Base-by-base conservation (phyloP, 805 yeast species). In the Candida silvicultrix region DNA sequence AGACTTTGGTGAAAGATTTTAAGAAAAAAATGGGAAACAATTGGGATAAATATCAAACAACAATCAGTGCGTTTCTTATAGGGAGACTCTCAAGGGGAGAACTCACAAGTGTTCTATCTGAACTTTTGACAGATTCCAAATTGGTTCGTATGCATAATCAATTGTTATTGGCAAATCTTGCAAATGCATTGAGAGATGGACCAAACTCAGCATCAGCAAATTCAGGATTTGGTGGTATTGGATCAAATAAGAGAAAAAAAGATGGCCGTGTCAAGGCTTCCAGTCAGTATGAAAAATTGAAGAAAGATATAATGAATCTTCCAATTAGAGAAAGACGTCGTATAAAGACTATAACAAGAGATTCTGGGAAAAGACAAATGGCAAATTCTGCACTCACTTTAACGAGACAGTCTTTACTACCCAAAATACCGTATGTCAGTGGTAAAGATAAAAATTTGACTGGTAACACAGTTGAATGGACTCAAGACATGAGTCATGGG, bases 401-500 rank as follows among this genome's bases (percentile, higher is more conserved):
- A 57, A 82, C 88, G 1, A 72, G 92, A 61, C 84, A 85, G 34
- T 55, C 65, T 22, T 56, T 58, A 38, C 55, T 69, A 35, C 97
- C 98, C 1, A 86, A 85, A 56, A 81, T 92, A 20, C 99, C 99
- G 4, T 80, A 83, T 59, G 81, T 77, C 10, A 57, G 43, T 36
- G 68, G 64, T 39, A 64, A 65, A 41, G 64, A 56, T n/a, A 55
- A 50, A 36, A 34, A 32, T 18, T 29, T 50, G 4, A 49, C 52
- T 15, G 61, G 62, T 45, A 78, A 77, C 53, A 75, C 87, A 31
- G 75, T 81, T 28, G 84, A 84, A 54, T 89, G 97, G 92, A 88
- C 95, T 20, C 96, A 90, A 63, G 98, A 94, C 59, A 87, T 94
- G 16, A 75, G 84, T 45, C 89, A 84, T 57, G 95, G 94, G 4